Evolutionary conservation across 2,329 filamentous ascomycete species (phyloP).

Genomic region (Stachybotrys echinatus): DNA sequence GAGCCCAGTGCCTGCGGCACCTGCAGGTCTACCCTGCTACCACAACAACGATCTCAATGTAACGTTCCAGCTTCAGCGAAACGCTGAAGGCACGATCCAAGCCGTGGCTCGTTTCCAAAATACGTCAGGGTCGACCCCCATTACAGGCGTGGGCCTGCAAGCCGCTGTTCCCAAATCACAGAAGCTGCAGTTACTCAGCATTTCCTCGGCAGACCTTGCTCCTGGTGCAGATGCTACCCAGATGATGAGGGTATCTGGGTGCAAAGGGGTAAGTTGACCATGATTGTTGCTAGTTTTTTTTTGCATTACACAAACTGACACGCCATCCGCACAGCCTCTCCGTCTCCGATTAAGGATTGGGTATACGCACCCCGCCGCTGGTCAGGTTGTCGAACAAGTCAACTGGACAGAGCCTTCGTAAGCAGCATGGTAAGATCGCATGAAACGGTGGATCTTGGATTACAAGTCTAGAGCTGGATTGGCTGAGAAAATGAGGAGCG

Average conservation of each 20-base stretch:
- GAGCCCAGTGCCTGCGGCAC: slow-evolving; percentile 29
- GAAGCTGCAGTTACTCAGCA: slow-evolving; percentile 85
- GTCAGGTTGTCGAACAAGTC: slow-evolving; percentile 81
- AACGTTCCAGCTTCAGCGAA: slow-evolving; percentile 79
- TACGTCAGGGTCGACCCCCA: slow-evolving; percentile 54
- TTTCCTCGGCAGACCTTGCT: slow-evolving; percentile 72
- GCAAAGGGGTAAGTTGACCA: slow-evolving; percentile 73
- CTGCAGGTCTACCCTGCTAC: slow-evolving; percentile 68
- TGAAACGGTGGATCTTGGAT: not conserved
- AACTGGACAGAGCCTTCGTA: slow-evolving; percentile 83
- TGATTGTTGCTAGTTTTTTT: not conserved
- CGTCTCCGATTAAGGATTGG: slow-evolving; percentile 81
- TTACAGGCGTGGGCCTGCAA: slow-evolving; percentile 78
- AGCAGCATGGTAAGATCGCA: no score
- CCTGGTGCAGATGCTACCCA: slow-evolving; percentile 82
- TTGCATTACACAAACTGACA: slow-evolving; percentile 8
- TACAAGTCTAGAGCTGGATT: no score
- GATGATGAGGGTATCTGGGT: slow-evolving; percentile 79
- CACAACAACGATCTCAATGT: slow-evolving; percentile 80
- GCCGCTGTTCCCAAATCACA: slow-evolving; percentile 96
- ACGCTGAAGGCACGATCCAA: slow-evolving; percentile 72
- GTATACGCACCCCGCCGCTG: slow-evolving; percentile 66
- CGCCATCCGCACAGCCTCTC: slow-evolving; percentile 57
- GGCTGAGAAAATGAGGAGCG: no score
- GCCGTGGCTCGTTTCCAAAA: slow-evolving; percentile 83